Evolutionary conservation across 139 green algal genomes (phyloP).

Genomic region (Picochlorum sp.): DNA sequence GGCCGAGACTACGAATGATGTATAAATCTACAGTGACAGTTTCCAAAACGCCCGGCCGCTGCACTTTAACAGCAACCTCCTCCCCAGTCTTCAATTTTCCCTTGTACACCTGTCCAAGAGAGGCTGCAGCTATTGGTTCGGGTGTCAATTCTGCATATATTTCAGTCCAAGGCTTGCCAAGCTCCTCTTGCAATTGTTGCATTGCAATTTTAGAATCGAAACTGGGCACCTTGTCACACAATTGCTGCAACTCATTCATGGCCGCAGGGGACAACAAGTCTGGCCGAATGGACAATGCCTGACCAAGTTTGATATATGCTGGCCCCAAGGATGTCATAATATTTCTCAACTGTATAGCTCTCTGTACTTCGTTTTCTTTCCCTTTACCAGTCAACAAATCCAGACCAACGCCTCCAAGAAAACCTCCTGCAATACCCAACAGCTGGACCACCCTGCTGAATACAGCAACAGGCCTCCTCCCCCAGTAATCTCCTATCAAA

Average conservation of each 20-base stretch:
- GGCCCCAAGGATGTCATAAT: slow-evolving; percentile 86
- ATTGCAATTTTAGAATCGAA: slow-evolving; percentile 74
- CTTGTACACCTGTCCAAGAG: slow-evolving; percentile 85
- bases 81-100: slow-evolving; percentile 65
- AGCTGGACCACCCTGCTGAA: slow-evolving; percentile 81
- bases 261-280: slow-evolving; percentile 91
- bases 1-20: slow-evolving; percentile 67
- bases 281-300: slow-evolving; percentile 91
- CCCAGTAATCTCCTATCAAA: slow-evolving; percentile 81
- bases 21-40: slow-evolving; percentile 84
- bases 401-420: slow-evolving; percentile 55
- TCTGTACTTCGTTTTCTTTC: slow-evolving; percentile 61
- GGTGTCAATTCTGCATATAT: slow-evolving; percentile 76
- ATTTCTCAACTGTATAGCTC: slow-evolving; percentile 85
- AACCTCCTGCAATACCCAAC: slow-evolving; percentile 61
- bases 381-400: slow-evolving; percentile 55
- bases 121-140: slow-evolving; percentile 82
- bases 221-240: slow-evolving; percentile 97
- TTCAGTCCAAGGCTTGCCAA: slow-evolving; percentile 76
- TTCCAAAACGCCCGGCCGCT: slow-evolving; percentile 82
- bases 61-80: slow-evolving; percentile 93
- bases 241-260: slow-evolving; percentile 98
- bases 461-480: slow-evolving; percentile 66
- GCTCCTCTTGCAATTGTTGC: slow-evolving; percentile 64
- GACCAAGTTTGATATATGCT: slow-evolving; percentile 98